These are phyloP conservation scores for Yamadazyma blattariae DNA, from an alignment of 1,139 yeast genomes.

Conservation along the genomic window DNA sequence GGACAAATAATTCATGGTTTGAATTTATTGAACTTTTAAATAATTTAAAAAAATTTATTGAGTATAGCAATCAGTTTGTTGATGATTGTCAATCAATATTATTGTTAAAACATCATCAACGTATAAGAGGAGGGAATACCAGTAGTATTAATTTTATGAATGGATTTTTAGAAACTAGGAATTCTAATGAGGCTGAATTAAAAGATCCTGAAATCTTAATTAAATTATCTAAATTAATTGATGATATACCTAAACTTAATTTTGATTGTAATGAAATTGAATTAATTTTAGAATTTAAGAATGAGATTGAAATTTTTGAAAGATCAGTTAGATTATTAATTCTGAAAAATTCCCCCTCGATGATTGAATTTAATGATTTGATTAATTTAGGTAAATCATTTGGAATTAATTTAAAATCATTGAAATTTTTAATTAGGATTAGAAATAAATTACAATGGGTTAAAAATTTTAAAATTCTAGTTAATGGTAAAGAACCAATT, in stretches of 20 bases:
- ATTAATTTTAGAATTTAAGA: slow-evolving; percentile 53
- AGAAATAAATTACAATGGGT: slow-evolving; percentile 53
- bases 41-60: slow-evolving; percentile 43
- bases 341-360: slow-evolving; percentile 22
- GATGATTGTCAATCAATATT: slow-evolving; percentile 56
- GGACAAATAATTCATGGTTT: slow-evolving; percentile 10
- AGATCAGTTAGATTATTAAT: slow-evolving; percentile 42
- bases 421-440: slow-evolving; percentile 46
- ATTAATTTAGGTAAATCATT: slow-evolving; percentile 56
- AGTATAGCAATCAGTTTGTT: slow-evolving; percentile 48
- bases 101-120: slow-evolving; percentile 49
- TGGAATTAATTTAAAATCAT: slow-evolving; percentile 55
- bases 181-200: slow-evolving; percentile 7
- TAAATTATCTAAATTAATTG: slow-evolving; percentile 33
- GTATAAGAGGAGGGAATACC: slow-evolving; percentile 30
- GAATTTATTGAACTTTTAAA: slow-evolving; percentile 22
- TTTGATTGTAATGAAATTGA: slow-evolving; percentile 59
- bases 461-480: slow-evolving; percentile 29
- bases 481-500: slow-evolving; percentile 42
- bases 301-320: slow-evolving; percentile 55
- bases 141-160: slow-evolving; percentile 1
- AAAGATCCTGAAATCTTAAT: slow-evolving; percentile 16
- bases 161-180: slow-evolving; percentile 2
- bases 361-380: slow-evolving; percentile 44
- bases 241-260: slow-evolving; percentile 46